These are phyloP conservation scores for Chaetomiaceae sp. DNA, from an alignment of 2,329 filamentous ascomycete genomes.

Conservation along the genomic window DNA sequence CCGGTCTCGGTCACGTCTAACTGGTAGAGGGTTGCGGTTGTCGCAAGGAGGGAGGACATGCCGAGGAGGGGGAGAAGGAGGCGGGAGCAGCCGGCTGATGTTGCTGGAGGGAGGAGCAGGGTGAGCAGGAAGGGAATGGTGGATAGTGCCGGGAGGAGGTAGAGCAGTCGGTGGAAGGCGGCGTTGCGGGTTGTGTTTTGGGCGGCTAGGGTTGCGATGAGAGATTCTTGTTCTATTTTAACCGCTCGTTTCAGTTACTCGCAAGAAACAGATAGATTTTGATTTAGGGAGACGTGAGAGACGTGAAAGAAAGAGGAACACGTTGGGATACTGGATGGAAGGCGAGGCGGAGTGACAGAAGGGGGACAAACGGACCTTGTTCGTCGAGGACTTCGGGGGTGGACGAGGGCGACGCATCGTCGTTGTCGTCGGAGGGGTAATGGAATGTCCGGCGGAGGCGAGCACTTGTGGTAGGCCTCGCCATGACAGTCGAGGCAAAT, in stretches of 20 bases:
- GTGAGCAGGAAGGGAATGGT: conserved; percentile 49
- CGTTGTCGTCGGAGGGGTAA: conserved; percentile 59
- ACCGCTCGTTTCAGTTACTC: conserved; percentile 5
- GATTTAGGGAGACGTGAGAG: not conserved
- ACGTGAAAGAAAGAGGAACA: not conserved
- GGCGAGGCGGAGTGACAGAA: not conserved
- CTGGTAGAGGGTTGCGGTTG: conserved; percentile 53
- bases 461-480: conserved; percentile 34
- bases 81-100: conserved; percentile 48
- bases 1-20: conserved; percentile 51
- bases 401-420: conserved; percentile 35
- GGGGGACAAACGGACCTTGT: conserved; percentile 52
- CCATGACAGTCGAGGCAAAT: conserved; percentile 2
- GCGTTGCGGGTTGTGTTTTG: conserved; percentile 54
- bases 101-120: conserved; percentile 35
- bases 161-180: conserved; percentile 52
- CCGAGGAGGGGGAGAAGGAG: conserved; percentile 51
- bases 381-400: conserved; percentile 64
- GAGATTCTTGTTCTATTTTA: conserved; percentile 56
- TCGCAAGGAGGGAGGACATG: conserved; percentile 57
- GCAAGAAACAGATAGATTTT: not conserved
- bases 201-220: conserved; percentile 50
- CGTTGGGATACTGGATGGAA: not conserved
- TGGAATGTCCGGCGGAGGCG: conserved; percentile 71
- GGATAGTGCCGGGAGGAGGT: conserved; percentile 53